Conservation (phyloP, 148 eudicot genomes). For the Rhododendron ovatum region DNA sequence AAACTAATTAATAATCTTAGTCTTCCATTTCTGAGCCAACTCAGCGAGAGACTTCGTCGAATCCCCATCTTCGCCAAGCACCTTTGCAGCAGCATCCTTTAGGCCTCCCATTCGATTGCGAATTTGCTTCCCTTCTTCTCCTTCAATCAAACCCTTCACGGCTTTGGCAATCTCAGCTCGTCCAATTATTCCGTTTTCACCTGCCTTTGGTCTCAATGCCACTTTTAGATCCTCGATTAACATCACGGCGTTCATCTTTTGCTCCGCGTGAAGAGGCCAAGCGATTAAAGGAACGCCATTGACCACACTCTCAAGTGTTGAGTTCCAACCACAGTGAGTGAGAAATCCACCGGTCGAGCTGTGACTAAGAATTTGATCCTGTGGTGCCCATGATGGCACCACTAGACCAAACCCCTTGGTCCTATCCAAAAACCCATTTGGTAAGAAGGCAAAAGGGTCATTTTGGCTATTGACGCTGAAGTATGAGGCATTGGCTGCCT, state of each 20-base stretch:
- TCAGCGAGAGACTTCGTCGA: background rate
- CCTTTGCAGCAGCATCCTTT: background rate
- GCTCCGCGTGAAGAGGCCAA: conserved; percentile 11
- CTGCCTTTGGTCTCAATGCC: conserved; percentile 3
- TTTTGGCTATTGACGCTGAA: conserved; percentile 16
- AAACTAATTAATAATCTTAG: background rate
- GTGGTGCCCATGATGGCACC: background rate
- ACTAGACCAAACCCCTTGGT: background rate
- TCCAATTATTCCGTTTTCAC: background rate
- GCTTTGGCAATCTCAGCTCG: background rate
- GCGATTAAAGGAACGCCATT: background rate
- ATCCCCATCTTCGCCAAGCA: conserved; percentile 6
- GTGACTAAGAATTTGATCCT: background rate
- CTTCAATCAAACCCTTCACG: background rate
- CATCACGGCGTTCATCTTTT: conserved; percentile 6
- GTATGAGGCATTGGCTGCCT: background rate
- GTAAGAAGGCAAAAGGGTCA: conserved; percentile 12
- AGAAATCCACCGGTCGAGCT: background rate
- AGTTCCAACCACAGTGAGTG: background rate
- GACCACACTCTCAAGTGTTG: conserved; percentile 4
- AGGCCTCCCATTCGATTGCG: background rate
- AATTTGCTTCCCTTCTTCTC: background rate
- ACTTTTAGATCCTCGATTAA: conserved; percentile 8
- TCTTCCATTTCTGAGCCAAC: conserved; percentile 6
- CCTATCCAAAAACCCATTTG: conserved; percentile 11